Conservation (phyloP, 1,139 yeast genomes). For the Yamadazyma diddensiae region DNA sequence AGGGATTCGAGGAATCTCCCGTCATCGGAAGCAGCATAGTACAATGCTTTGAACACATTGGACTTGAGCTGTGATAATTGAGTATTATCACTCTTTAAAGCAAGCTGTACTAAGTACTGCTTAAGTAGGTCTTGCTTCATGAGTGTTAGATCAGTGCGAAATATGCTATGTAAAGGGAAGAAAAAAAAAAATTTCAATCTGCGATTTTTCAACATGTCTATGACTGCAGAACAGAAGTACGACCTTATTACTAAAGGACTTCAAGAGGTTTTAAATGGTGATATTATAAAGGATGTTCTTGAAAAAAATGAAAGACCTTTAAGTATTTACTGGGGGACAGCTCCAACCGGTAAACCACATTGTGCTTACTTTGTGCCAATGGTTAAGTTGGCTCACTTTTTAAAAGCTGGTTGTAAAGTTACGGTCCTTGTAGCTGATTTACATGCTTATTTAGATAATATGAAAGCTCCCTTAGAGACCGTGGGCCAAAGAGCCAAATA, state of each 20-base stretch:
- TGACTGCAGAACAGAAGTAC: constrained; percentile 60
- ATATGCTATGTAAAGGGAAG: neutral
- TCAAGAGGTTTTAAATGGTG: constrained; percentile 88
- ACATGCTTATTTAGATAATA: constrained; percentile 95
- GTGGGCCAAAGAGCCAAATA: constrained; percentile 86
- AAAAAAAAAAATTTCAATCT: constrained; percentile 8
- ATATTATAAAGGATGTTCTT: constrained; percentile 80
- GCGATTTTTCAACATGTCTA: neutral
- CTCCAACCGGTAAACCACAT: constrained; percentile 90
- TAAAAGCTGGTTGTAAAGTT: constrained; percentile 95
- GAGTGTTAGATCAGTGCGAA: neutral
- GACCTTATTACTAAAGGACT: constrained; percentile 78
- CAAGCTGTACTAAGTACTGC: constrained; percentile 28
- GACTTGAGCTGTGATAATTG: constrained; percentile 13
- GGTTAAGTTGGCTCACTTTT: constrained; percentile 93
- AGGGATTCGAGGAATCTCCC: constrained; percentile 25
- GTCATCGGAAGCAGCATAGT: constrained; percentile 29
- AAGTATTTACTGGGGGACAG: constrained; percentile 89
- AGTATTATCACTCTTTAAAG: constrained; percentile 18
- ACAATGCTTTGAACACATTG: constrained; percentile 26
- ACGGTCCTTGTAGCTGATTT: constrained; percentile 92
- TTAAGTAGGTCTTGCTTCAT: constrained; percentile 22
- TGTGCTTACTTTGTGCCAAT: constrained; percentile 98
- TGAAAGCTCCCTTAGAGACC: constrained; percentile 96
- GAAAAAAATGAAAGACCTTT: constrained; percentile 80